Evolutionary conservation across 2,329 filamentous ascomycete species (phyloP), one percentile per base, ranked within the genome.

Genomic region (Aspergillus carbonarius): DNA sequence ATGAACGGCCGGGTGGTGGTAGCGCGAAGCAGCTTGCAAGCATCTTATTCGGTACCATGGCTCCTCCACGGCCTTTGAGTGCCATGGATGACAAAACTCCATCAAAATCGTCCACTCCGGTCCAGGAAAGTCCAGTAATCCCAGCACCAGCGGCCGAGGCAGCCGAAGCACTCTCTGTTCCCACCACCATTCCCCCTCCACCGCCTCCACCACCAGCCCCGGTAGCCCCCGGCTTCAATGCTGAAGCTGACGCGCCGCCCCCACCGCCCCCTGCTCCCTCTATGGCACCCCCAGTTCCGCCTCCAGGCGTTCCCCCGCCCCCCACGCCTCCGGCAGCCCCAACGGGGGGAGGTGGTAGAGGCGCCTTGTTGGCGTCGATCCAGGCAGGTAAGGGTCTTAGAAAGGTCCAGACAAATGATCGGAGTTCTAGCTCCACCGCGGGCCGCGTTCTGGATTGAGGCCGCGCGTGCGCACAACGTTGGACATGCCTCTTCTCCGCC

Each of bases 21-120:
- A 92, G 87, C 66, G 95, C 95, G 50, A 95, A 96, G 60, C 91
- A 96, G 68, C 85, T 99, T 37, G 95, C 95, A 15, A 96, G 91
- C 6, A 95, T 97, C 60, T 83, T 99, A 18, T 99, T 99, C 73
- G 93, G 95, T 59, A 96, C 93, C 53, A 98, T 99, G 93, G 93
- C 86, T 9, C 93, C 95, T 39, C 93, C 95, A 13, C 87, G 93
- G 53, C 93, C 93, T 30, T 78, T 97, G 46, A 96, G 91, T 18
- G 89, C 92, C 6, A 87, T 91, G 74, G 92, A 90, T 55, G 87
- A 90, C 64, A 90, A 90, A 67, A 80, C 77, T 57, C 74, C 80
- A 39, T 77, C 77, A 25, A 81, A 79, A 50, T 72, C 76, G 57
- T 74, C 72, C 57, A 79, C 78, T 15, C 78, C 80, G 5, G 76